Evolutionary conservation across 192 early-diverging fungal genomes (phyloP).

Genomic region (Coemansia sp.): DNA sequence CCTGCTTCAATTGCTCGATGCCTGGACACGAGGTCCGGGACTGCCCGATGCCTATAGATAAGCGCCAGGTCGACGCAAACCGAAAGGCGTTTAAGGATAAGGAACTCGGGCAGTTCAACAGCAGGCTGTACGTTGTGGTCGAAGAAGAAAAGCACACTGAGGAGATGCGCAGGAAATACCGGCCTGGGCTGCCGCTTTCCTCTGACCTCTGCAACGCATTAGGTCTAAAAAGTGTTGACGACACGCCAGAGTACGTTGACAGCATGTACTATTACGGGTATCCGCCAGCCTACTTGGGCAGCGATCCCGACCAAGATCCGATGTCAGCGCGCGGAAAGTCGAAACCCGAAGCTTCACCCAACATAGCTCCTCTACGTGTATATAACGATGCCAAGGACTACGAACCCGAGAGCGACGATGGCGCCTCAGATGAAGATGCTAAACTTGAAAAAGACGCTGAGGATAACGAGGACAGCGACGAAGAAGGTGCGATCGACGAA

Average conservation of each 20-base stretch:
- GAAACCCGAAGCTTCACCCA: conserved; percentile 8
- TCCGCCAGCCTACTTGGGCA: conserved; percentile 48
- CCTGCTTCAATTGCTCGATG: conserved; percentile 51
- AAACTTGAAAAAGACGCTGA: neutral
- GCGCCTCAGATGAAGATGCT: neutral
- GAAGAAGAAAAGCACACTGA: conserved; percentile 38
- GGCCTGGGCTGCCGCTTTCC: conserved; percentile 44
- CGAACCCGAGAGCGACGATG: neutral
- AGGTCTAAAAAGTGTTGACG: conserved; percentile 20
- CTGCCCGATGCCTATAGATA: conserved; percentile 40
- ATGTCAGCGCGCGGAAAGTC: conserved; percentile 11
- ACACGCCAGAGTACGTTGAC: conserved; percentile 36
- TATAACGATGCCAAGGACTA: conserved; percentile 35
- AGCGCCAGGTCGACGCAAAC: conserved; percentile 31
- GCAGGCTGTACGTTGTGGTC: conserved; percentile 32
- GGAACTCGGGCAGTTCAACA: conserved; percentile 20
- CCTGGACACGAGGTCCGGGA: conserved; percentile 40
- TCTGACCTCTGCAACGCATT: conserved; percentile 31
- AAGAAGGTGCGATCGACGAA: conserved; percentile 37
- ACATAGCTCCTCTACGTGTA: conserved; percentile 23
- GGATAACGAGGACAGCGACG: conserved; percentile 18
- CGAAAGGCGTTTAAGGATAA: conserved; percentile 31
- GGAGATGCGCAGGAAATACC: conserved; percentile 29
- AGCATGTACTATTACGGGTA: conserved; percentile 46
- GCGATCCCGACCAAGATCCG: conserved; percentile 29